These are phyloP conservation scores for Primulina huaijiensis DNA, from an alignment of 257 asterid genomes.

Conservation along the genomic window DNA sequence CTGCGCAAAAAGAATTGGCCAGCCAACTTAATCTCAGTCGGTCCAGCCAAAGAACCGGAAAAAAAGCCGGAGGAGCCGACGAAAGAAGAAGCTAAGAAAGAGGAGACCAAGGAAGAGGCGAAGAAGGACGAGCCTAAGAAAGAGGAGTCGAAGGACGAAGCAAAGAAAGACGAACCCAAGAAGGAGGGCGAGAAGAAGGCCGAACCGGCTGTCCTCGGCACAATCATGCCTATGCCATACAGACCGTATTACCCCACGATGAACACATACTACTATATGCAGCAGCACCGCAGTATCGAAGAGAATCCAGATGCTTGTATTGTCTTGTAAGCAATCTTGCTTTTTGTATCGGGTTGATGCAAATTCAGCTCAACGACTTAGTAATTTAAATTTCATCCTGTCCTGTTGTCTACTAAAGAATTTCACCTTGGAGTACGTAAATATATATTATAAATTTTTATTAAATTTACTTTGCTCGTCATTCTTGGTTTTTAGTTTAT, in stretches of 20 bases:
- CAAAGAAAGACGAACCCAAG: not conserved
- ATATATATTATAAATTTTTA: constrained; percentile 16
- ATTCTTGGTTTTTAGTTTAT: not conserved
- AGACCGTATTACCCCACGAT: constrained; percentile 42
- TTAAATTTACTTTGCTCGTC: too few species aligned
- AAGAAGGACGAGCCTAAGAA: constrained; percentile 21
- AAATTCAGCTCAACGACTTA: not conserved
- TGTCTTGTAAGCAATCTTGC: constrained; percentile 39
- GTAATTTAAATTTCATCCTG: not conserved
- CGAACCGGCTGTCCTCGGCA: constrained; percentile 42
- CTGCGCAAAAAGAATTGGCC: constrained; percentile 76
- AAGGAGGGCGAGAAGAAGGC: constrained; percentile 27
- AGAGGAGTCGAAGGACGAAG: constrained; percentile 25
- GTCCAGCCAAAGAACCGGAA: constrained; percentile 77
- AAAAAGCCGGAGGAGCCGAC: constrained; percentile 71
- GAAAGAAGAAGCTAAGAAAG: constrained; percentile 78
- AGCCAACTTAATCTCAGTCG: constrained; percentile 57
- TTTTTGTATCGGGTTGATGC: constrained; percentile 23
- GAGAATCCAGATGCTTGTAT: constrained; percentile 79
- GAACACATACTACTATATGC: constrained; percentile 38
- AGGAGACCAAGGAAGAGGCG: constrained; percentile 52
- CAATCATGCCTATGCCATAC: constrained; percentile 43
- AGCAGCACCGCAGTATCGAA: constrained; percentile 58
- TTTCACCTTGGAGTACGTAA: constrained; percentile 19
- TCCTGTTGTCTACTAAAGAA: constrained; percentile 22